phyloP scores from a whole-genome alignment of 345 rosid species.

The Carallia pectinifolia region DNA sequence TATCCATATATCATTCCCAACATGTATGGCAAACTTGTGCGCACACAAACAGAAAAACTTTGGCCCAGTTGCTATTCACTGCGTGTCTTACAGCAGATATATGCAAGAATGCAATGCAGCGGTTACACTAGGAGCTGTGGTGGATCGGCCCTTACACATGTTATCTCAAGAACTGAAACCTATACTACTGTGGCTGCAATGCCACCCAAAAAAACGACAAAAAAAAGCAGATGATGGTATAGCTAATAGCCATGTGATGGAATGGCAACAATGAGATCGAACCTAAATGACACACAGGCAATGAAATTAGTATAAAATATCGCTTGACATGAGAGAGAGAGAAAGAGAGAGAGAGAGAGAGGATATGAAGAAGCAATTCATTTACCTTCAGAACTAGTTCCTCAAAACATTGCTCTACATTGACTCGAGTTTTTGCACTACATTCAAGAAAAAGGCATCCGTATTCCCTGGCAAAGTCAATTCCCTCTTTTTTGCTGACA shows the following conservation, averaged over 20 bases:
- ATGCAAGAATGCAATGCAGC: too few relatives aligned
- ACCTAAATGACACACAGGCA: too few relatives aligned
- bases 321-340: not conserved
- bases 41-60: not conserved
- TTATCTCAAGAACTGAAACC: too few relatives aligned
- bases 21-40: not conserved
- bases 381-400: slow-evolving; percentile 92
- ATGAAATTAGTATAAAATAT: too few relatives aligned
- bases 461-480: slow-evolving; percentile 78
- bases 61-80: not conserved
- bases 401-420: slow-evolving; percentile 90
- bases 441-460: slow-evolving; percentile 95
- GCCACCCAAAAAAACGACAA: too few relatives aligned
- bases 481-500: slow-evolving; percentile 86
- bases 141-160: too few relatives aligned
- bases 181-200: too few relatives aligned
- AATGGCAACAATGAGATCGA: too few relatives aligned
- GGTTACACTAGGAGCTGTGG: too few relatives aligned
- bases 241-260: too few relatives aligned
- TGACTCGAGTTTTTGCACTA: slow-evolving; percentile 86
- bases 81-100: too few relatives aligned
- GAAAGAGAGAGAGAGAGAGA: not conserved
- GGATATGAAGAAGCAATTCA: not conserved
- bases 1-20: not conserved
- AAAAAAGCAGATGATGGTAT: too few relatives aligned